Evolutionary conservation across 768 basidiomycete genomes (phyloP).

Genomic region (Imleria badia): DNA sequence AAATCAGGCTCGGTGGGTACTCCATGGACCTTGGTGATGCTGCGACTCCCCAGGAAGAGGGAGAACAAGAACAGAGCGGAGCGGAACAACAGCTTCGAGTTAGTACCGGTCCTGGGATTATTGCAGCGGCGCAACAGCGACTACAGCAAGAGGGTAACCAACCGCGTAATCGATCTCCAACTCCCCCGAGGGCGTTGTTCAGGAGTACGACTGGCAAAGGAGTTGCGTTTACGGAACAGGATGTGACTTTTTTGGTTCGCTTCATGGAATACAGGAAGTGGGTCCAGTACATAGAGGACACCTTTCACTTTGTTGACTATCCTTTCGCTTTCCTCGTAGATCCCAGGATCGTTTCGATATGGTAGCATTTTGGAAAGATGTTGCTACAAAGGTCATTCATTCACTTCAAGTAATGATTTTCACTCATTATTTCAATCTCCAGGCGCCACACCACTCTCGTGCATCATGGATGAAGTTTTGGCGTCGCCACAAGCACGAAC

Average conservation of each 20-base stretch:
- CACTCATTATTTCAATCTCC: conserved; percentile 3
- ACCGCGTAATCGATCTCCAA: conserved; percentile 68
- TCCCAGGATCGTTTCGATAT: conserved; percentile 65
- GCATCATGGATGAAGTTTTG: conserved; percentile 96
- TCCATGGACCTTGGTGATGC: conserved; percentile 66
- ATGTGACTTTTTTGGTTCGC: conserved; percentile 71
- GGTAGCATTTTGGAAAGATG: conserved; percentile 80
- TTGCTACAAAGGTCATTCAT: conserved; percentile 57
- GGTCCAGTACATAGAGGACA: conserved; percentile 21
- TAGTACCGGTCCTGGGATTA: conserved; percentile 43
- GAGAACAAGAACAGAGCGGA: conserved; percentile 42
- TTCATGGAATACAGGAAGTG: conserved; percentile 79
- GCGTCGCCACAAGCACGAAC: conserved; percentile 83
- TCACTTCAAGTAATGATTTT: background rate
- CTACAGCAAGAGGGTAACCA: conserved; percentile 36
- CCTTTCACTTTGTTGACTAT: conserved; percentile 1
- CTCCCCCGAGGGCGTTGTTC: conserved; percentile 75
- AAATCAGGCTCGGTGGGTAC: conserved; percentile 86
- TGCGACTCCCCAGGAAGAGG: conserved; percentile 43
- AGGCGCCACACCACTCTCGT: conserved; percentile 89
- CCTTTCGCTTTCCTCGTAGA: conserved; percentile 29
- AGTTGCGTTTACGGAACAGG: conserved; percentile 84
- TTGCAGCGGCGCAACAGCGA: conserved; percentile 44
- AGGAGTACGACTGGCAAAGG: conserved; percentile 89
- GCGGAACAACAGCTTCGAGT: conserved; percentile 39